These are phyloP conservation scores for Albatrellus ellisii DNA, from an alignment of 768 basidiomycete genomes.

Conservation along the genomic window DNA sequence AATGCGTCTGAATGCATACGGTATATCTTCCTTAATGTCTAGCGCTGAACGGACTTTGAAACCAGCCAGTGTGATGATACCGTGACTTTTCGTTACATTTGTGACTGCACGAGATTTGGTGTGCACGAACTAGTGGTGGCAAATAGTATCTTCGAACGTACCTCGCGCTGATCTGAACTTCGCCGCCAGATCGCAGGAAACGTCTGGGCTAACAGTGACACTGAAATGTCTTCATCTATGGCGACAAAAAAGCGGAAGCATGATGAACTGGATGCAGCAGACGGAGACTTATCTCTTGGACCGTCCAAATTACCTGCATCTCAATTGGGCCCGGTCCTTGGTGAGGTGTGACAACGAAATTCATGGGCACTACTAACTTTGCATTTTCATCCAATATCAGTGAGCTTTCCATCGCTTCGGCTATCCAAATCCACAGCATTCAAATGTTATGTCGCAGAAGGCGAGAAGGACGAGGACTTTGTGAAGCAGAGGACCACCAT, in stretches of 20 bases:
- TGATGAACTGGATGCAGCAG: constrained; percentile 18
- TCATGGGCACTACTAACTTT: neutral
- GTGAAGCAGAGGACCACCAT: constrained; percentile 30
- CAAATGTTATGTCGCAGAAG: constrained; percentile 37
- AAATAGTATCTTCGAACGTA: no score
- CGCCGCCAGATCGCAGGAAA: no score
- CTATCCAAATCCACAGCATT: constrained; percentile 49
- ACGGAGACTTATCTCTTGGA: constrained; percentile 24
- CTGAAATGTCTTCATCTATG: neutral
- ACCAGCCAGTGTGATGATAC: no score
- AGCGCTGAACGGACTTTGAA: no score
- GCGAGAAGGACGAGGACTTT: constrained; percentile 21
- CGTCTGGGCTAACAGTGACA: no score
- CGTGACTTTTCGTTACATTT: no score
- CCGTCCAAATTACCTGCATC: constrained; percentile 22
- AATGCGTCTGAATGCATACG: no score
- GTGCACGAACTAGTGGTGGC: no score
- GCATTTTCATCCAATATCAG: constrained; percentile 20
- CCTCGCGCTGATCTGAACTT: no score
- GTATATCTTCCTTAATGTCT: no score
- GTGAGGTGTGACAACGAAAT: constrained; percentile 20
- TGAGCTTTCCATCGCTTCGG: constrained; percentile 51
- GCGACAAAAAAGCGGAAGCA: constrained; percentile 33
- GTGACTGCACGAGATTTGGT: no score
- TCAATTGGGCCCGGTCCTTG: constrained; percentile 38